Evolutionary conservation across 2,329 filamentous ascomycete species (phyloP), one percentile per base, ranked within the genome.

Genomic region (Basipetospora chlamydospora): DNA sequence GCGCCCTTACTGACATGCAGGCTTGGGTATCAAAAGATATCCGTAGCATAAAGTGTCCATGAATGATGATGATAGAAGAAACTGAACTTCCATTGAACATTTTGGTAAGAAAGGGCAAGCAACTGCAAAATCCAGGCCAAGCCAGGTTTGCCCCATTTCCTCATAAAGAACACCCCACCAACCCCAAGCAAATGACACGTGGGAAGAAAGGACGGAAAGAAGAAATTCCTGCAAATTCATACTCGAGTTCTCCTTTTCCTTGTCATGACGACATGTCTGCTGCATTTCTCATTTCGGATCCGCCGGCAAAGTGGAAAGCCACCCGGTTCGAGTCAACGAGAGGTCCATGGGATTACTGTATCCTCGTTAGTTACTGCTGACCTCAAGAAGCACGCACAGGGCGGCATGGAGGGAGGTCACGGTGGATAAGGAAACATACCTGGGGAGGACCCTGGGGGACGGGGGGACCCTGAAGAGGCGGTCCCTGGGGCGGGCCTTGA

Each of bases 391-490:
- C n/a, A n/a, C n/a, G n/a, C n/a, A n/a, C n/a, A n/a, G n/a, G n/a
- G n/a, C n/a, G 33, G 12, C n/a, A n/a, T n/a, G n/a, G n/a, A n/a
- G n/a, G n/a, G n/a, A n/a, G n/a, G n/a, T n/a, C n/a, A n/a, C n/a
- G n/a, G n/a, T n/a, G n/a, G n/a, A n/a, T n/a, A n/a, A n/a, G n/a
- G n/a, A n/a, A 17, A 37, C 42, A 23, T 55, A 60, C 57, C 57
- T 61, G 56, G 44, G 57, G 55, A 43, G 57, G 56, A 34, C 53
- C 57, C 37, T 44, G 50, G 39, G 57, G 56, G 31, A 55, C 57
- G 25, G 52, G 52, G 39, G 56, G 57, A 15, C 56, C 53, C 53
- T 55, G 28, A 55, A 55, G 22, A 41, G 50, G 51, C 40, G 53
- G 54, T 21, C 54, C 59, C 33, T 50, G 51, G 40, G 58, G 56